phyloP scores from a whole-genome alignment of 2,329 filamentous ascomycete species.

The Phaeomoniella chlamydospora region DNA sequence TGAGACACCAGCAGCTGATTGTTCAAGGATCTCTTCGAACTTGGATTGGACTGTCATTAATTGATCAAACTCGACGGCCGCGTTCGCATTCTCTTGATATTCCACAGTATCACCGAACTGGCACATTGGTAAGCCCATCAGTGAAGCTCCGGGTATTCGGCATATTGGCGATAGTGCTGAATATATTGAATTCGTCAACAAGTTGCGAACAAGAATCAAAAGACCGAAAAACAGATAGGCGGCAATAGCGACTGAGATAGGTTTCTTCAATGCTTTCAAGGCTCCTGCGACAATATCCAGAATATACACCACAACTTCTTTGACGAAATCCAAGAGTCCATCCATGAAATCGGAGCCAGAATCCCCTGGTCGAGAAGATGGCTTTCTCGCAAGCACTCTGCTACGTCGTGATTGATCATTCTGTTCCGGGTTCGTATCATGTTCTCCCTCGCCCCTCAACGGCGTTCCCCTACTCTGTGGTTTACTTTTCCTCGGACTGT shows the following conservation, averaged over 20 bases:
- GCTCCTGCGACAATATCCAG: not conserved
- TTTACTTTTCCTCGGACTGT: not conserved
- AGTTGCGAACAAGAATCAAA: slow-evolving; percentile 45
- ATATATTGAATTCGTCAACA: slow-evolving; percentile 46
- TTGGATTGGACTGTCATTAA: slow-evolving; percentile 61
- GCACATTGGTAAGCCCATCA: slow-evolving; percentile 53
- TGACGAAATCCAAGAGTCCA: not conserved
- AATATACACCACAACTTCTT: not conserved
- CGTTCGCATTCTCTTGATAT: slow-evolving; percentile 11
- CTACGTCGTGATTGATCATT: too few relatives aligned
- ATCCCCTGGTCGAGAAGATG: not conserved
- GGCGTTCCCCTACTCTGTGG: not conserved
- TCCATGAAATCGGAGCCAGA: not conserved
- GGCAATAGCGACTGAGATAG: slow-evolving; percentile 47
- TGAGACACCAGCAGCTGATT: slow-evolving; percentile 48
- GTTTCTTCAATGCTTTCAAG: slow-evolving; percentile 35
- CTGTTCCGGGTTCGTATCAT: not conserved
- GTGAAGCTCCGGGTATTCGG: slow-evolving; percentile 49
- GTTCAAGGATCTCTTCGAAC: slow-evolving; percentile 62
- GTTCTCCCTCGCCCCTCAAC: not conserved
- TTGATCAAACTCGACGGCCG: slow-evolving; percentile 53
- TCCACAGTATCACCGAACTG: slow-evolving; percentile 12
- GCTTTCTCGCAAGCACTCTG: too few relatives aligned
- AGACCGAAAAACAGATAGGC: slow-evolving; percentile 46
- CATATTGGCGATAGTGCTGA: slow-evolving; percentile 55